A percentile compares a stretch with the other conserved stretches of the same genome.
Evolutionary conservation across 2,329 filamentous ascomycete genomes (phyloP).

Genomic region (Aspergillus spinulosporus): DNA sequence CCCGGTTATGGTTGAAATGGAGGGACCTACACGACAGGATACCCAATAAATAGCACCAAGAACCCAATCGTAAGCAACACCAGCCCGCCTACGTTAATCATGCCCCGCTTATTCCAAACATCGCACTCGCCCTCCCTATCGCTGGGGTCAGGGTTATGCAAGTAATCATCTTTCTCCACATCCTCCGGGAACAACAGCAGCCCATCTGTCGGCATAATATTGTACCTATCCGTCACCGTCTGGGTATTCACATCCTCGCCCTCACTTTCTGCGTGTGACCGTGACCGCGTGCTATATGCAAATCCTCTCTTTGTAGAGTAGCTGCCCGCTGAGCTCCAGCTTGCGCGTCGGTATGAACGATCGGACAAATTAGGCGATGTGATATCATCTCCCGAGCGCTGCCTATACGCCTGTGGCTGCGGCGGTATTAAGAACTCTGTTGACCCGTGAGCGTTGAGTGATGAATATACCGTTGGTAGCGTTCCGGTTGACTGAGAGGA

Average conservation of each 20-base stretch:
- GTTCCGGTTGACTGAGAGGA: conserved; percentile 28
- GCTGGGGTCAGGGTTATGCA: conserved; percentile 69
- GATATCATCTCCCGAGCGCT: conserved; percentile 51
- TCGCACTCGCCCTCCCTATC: conserved; percentile 64
- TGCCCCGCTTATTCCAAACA: conserved; percentile 63
- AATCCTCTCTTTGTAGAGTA: conserved; percentile 50
- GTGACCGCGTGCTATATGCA: conserved; percentile 54
- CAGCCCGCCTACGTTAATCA: conserved; percentile 65
- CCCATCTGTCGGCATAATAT: conserved; percentile 67
- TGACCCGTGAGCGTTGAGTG: conserved; percentile 51
- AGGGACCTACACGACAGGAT: conserved; percentile 65
- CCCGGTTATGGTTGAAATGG: background rate
- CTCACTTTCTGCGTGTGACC: conserved; percentile 63
- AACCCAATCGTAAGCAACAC: conserved; percentile 61
- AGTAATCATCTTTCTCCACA: conserved; percentile 70
- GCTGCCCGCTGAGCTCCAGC: conserved; percentile 62
- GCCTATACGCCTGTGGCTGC: conserved; percentile 33
- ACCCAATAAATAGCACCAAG: conserved; percentile 66
- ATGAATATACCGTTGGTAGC: conserved; percentile 48
- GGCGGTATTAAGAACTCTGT: conserved; percentile 43
- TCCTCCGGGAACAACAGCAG: conserved; percentile 69
- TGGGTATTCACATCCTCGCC: conserved; percentile 68
- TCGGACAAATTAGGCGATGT: conserved; percentile 52
- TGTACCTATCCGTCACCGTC: conserved; percentile 72
- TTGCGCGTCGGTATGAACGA: conserved; percentile 62